phyloP scores from a whole-genome alignment of 2,329 filamentous ascomycete species.

The Aspergillus flavus region DNA sequence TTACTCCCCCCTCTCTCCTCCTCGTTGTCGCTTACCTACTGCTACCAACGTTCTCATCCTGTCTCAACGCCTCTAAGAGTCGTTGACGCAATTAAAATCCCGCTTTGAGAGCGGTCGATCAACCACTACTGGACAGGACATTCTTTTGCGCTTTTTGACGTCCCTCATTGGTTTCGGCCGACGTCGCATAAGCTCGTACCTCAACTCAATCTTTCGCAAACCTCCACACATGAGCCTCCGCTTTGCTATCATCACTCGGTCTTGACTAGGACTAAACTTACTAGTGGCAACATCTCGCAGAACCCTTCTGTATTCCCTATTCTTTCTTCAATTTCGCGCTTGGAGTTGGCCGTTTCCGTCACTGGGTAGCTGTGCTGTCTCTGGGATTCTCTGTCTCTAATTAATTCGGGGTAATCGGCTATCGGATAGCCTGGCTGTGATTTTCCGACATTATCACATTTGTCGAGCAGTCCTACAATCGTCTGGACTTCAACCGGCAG shows the following conservation, averaged over 20 bases:
- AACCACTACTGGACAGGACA: not conserved
- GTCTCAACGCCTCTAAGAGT: not conserved
- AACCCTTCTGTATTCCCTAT: not conserved
- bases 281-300: not conserved
- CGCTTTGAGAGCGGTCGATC: slow-evolving; percentile 7
- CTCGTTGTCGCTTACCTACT: slow-evolving; percentile 4
- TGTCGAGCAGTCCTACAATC: not conserved
- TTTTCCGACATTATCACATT: not conserved
- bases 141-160: not conserved
- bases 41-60: not conserved
- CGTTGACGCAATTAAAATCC: not conserved
- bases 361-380: not conserved
- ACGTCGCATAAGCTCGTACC: not conserved
- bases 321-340: not conserved
- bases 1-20: slow-evolving; percentile 6
- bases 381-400: not conserved
- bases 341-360: not conserved
- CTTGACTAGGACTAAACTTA: not conserved
- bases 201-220: not conserved
- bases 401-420: not conserved
- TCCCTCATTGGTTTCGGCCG: slow-evolving; percentile 1
- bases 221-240: not conserved
- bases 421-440: not conserved
- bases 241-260: not conserved
- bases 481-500: not conserved